Evolutionary conservation across 306 rosid species (phyloP).

Genomic region (Cucumis sativus): DNA sequence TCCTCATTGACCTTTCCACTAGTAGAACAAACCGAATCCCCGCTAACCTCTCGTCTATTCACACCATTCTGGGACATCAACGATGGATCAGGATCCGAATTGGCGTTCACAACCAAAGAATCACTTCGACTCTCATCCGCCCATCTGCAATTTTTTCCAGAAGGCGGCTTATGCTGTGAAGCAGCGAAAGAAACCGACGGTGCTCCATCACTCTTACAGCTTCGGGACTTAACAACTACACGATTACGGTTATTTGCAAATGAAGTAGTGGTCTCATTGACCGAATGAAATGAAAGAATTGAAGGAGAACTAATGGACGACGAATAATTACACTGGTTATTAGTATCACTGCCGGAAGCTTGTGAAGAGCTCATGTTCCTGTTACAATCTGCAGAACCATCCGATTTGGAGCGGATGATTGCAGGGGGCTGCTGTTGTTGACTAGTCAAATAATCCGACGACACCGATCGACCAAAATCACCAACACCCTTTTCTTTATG

Average conservation of each 20-base stretch:
- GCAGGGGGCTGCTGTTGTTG: constrained; percentile 15
- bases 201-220: constrained; percentile 32
- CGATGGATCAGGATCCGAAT: constrained; percentile 10
- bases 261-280: constrained; percentile 10
- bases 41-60: constrained; percentile 14
- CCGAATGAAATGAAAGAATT: constrained; percentile 25
- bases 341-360: constrained; percentile 1
- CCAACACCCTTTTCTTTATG: constrained; percentile 10
- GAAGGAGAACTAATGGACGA: constrained; percentile 21
- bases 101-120: constrained; percentile 14
- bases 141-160: constrained; percentile 32
- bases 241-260: constrained; percentile 33
- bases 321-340: constrained; percentile 20
- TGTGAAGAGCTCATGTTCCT: background rate
- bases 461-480: constrained; percentile 35
- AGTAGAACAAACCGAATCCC: constrained; percentile 19
- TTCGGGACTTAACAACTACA: constrained; percentile 15
- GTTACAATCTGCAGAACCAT: constrained; percentile 19
- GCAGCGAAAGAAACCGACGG: constrained; percentile 16
- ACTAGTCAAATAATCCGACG: constrained; percentile 30
- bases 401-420: constrained; percentile 53
- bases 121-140: constrained; percentile 35
- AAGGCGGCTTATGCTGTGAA: constrained; percentile 45
- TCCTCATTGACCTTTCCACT: constrained; percentile 19
- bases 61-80: constrained; percentile 4